Evolutionary conservation across 768 basidiomycete species (phyloP), one percentile per base, ranked within the genome.

Genomic region (Tylopilus rubrobrunneus): DNA sequence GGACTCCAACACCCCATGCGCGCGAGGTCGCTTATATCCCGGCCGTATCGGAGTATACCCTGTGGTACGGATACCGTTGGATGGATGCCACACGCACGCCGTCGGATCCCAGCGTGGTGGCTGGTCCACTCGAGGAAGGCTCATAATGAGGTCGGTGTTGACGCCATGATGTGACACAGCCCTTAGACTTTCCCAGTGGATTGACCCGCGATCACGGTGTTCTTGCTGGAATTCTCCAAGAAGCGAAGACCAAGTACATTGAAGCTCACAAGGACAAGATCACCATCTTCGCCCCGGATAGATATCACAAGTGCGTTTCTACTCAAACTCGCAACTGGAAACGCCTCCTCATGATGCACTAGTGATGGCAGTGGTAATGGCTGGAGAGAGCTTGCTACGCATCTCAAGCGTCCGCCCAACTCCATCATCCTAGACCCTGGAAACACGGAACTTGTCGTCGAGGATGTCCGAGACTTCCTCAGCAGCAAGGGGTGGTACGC

Each of bases 351-450:
- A 56, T 29, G n/a, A n/a, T n/a, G n/a, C 8, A 4, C 36, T 23
- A 27, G 53, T 12, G 9, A 40, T 58, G 62, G 56, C 48, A 55
- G 75, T 37, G 0, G 1, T n/a, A 62, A 78, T 49, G 62, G 68
- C 58, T 90, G 86, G 86, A 73, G 73, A 14, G 74, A 74, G 45
- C 74, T 84, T 37, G 76, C 80, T 12, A 76, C 76, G 9, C 79
- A 84, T 28, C 78, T 80, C 19, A 89, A 88, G 64, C 82, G 89
- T 4, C 78, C 85, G 11, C 67, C 87, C 14, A 70, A 72, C 14
- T 88, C 87, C 1, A 84, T 91, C 51, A 78, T 90, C 34, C 72
- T 91, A 15, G 86, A 89, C 49, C 82, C 81, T 9, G 86, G 87
- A 0, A 73, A 89, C 45, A 80, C 82, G 50, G 83, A 89, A 31